phyloP scores from a whole-genome alignment of 1,284 basidiomycete genomes.

The Boletellus deceptivus region DNA sequence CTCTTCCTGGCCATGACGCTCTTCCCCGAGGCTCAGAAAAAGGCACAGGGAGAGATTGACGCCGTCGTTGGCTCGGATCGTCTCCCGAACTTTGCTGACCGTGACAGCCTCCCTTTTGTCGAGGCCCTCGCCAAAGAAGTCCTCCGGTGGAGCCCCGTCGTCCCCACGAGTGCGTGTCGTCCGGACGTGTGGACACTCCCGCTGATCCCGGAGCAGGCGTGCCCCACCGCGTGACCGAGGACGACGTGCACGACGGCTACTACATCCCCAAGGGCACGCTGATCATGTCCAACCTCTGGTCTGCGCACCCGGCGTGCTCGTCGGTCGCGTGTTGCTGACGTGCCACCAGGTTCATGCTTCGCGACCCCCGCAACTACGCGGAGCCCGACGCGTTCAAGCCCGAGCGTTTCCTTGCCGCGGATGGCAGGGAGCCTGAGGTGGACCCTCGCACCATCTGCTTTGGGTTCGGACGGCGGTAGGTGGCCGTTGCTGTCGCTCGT shows the following conservation, averaged over 20 bases:
- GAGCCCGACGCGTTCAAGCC: constrained; percentile 37
- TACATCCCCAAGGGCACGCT: constrained; percentile 41
- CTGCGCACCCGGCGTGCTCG: neutral
- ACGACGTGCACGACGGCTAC: constrained; percentile 45
- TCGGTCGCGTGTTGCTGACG: neutral
- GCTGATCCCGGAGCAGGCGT: constrained; percentile 37
- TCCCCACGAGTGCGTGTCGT: constrained; percentile 44
- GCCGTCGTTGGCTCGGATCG: constrained; percentile 56
- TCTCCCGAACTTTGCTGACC: constrained; percentile 60
- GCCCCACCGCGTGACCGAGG: constrained; percentile 51
- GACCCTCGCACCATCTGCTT: constrained; percentile 57
- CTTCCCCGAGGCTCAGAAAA: constrained; percentile 38
- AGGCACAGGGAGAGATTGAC: constrained; percentile 64
- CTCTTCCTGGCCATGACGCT: constrained; percentile 39
- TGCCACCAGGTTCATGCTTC: constrained; percentile 42
- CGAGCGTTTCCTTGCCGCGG: constrained; percentile 36
- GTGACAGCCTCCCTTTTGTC: constrained; percentile 56
- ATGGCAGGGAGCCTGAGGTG: constrained; percentile 40
- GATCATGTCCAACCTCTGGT: constrained; percentile 41
- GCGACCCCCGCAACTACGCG: constrained; percentile 39
- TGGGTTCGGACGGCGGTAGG: constrained; percentile 60
- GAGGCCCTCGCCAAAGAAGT: constrained; percentile 62
- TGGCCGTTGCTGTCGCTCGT: neutral
- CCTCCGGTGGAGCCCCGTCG: constrained; percentile 58
- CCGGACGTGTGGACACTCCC: neutral